phyloP scores from a whole-genome alignment of 148 eudicot species.

The Vaccinium myrtillus region DNA sequence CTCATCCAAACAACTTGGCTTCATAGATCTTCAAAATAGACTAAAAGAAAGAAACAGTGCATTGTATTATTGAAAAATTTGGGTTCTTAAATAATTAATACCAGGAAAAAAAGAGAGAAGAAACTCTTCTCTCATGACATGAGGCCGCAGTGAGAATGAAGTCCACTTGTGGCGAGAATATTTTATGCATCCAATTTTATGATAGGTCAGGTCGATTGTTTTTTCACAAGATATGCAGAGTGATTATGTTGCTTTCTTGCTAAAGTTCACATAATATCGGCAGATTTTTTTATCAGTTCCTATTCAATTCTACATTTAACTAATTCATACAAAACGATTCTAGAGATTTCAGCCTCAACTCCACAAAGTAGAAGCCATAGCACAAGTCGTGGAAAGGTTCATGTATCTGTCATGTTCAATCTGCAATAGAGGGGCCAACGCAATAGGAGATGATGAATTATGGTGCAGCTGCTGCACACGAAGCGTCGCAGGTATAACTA shows the following conservation, averaged over 20 bases:
- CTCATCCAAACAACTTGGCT: background rate
- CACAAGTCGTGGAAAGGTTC: no score
- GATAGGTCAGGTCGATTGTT: background rate
- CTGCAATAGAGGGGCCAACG: no score
- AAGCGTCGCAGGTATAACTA: no score
- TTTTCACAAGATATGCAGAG: background rate
- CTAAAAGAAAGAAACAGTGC: background rate
- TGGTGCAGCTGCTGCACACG: no score
- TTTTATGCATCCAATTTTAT: background rate
- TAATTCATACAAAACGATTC: no score
- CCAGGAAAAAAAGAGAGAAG: background rate
- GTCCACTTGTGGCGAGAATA: background rate
- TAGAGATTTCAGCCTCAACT: no score
- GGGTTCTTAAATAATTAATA: background rate
- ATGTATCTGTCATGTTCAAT: no score
- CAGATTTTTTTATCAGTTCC: slow-evolving; percentile 35
- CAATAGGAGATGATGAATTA: no score
- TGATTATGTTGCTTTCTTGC: background rate
- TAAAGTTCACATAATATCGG: slow-evolving; percentile 12
- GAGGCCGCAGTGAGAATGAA: background rate
- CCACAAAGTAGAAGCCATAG: no score
- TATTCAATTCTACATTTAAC: no score
- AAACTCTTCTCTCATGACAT: background rate
- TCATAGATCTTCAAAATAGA: slow-evolving; percentile 9
- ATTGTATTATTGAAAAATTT: background rate